Evolutionary conservation across 2,329 filamentous ascomycete genomes (phyloP).

Genomic region (Akanthomyces muscarius): DNA sequence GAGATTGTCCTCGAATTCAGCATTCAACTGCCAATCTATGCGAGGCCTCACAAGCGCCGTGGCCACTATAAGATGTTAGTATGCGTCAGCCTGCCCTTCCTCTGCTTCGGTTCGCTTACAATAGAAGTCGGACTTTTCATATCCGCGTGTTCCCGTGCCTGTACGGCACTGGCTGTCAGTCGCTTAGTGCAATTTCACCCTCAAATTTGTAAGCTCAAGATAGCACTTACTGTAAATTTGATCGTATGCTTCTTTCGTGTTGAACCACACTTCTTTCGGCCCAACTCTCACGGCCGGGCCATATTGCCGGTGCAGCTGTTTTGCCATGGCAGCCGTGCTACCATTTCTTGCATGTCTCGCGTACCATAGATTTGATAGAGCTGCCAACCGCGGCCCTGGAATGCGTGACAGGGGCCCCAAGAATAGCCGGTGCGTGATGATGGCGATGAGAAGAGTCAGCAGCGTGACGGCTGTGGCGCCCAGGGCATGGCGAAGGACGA

Average conservation of each 20-base stretch:
- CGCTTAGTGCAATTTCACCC: not conserved
- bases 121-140: conserved; percentile 51
- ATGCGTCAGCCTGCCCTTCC: no score
- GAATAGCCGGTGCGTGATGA: conserved; percentile 35
- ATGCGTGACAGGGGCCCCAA: conserved; percentile 43
- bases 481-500: not conserved
- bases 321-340: conserved; percentile 37
- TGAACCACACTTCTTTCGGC: conserved; percentile 52
- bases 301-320: conserved; percentile 42
- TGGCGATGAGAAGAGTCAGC: not conserved
- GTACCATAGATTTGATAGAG: conserved; percentile 46
- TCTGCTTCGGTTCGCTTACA: conserved; percentile 30
- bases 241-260: conserved; percentile 44
- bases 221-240: conserved; percentile 42
- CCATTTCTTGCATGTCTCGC: conserved; percentile 44
- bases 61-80: conserved; percentile 33
- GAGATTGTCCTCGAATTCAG: conserved; percentile 40
- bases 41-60: conserved; percentile 42
- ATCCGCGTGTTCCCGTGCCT: conserved; percentile 44
- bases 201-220: not conserved
- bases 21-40: conserved; percentile 36
- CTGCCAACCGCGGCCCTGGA: conserved; percentile 45
- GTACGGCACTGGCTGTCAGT: not conserved
- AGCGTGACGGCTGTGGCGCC: not conserved
- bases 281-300: conserved; percentile 50